Base-by-base conservation (phyloP, 2,329 filamentous ascomycete genomes). In the Xenosphaeropsis pyriputrescens region DNA sequence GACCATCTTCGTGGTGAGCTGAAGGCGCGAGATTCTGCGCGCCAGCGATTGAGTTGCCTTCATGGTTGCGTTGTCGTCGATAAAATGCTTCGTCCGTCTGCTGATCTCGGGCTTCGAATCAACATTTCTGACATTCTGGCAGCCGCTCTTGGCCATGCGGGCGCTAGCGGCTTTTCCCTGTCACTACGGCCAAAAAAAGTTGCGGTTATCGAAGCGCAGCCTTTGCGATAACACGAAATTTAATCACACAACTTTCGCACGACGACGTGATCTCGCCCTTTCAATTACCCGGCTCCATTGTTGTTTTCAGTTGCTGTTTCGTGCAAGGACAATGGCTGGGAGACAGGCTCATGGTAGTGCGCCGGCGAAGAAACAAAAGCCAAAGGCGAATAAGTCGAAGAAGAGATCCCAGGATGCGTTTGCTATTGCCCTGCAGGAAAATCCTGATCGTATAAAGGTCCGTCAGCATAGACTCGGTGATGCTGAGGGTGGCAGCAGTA, bases 1-100 rank as follows among this genome's bases (percentile, higher is more conserved):
- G 57, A 89, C 79, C 61, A 91, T 79, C 64, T 98, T 98, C 48
- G 89, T 93, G 11, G 85, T 95, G 53, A 98, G 73, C 38, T 72
- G 70, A 41, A 88, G 67, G 54, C 89, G 85, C 60, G 78, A 73
- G 52, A 85, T 72, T 41, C 73, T 71, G 56, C 75, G 67, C 50
- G 71, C 69, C 51, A 93, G 76, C 45, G 64, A 57, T 52, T 72
- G 67, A 13, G 82, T 83, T 39, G 82, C 72, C 57, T 74, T 70
- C 76, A 83, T 84, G 44, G 56, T n/a, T 34, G 22, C 35, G n/a
- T 14, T n/a, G 30, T 32, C 8, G 22, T 26, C 8, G 8, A 26
- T 26, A 11, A n/a, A n/a, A n/a, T n/a, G 22, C 22, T 9, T 26
- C 12, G 4, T 26, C 5, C 12, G 12, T 26, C 22, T 26, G 22